Evolutionary conservation across 257 asterid genomes (phyloP), one percentile per base, ranked within the genome.

Genomic region (Linaria vulgaris): DNA sequence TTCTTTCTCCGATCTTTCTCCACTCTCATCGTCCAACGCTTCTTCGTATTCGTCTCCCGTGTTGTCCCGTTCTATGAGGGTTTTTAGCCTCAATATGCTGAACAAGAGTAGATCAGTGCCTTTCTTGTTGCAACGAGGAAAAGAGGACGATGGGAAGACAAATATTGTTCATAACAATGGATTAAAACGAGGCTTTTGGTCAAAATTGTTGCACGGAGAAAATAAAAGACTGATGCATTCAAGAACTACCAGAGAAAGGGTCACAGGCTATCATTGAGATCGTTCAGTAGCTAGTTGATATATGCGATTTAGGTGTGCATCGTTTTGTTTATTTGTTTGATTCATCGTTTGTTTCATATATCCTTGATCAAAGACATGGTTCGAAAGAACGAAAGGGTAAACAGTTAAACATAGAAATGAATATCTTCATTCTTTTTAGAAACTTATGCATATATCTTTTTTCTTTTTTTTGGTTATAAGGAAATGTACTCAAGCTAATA

Each of bases 81-180:
- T 69, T 54, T 64, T 65, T 14, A 54, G 22, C 52, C 70, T 43
- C 21, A 58, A 60, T 48, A 61, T 70, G 72, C 75, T 88, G 31
- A 69, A 68, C 54, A 90, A 87, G 79, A 85, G 91, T 58, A 82
- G 81, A 27, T 85, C 97, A 0, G 31, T 76, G 82, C 85, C 86
- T 27, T 73, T 74, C 38, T 60, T 71, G 7, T 62, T 74, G 64
- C 71, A 62, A n/a, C 74, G 81, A 20, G 67, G 69, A 24, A 56
- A 73, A 12, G 81, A 52, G 5, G 58, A 31, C 2, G 27, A 19
- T 12, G 69, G 39, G 62, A 67, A 68, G 59, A 68, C 49, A 52
- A 1, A 11, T 60, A 63, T 59, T 56, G 1, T n/a, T n/a, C n/a
- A n/a, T n/a, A n/a, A n/a, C n/a, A 27, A 20, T 61, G 63, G 56